Evolutionary conservation across 768 basidiomycete genomes (phyloP), one percentile per base, ranked within the genome.

Genomic region (Trametes cingulata): DNA sequence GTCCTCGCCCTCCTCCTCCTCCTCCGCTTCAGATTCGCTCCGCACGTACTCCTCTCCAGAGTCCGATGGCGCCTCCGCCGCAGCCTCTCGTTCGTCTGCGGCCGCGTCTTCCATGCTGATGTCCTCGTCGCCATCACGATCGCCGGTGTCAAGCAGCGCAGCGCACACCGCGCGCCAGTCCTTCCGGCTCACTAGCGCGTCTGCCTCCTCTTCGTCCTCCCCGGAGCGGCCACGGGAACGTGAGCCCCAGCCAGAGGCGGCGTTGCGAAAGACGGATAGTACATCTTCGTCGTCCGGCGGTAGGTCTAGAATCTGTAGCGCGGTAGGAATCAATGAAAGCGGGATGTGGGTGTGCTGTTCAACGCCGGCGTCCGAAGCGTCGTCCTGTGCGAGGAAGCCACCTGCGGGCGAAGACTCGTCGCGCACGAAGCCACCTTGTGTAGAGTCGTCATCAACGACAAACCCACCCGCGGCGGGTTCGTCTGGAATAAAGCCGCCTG

Each of bases 161-260:
- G 87, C 85, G 69, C 91, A 93, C 4, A 94, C 88, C 13, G 89
- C 80, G 37, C 88, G 82, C 88, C 89, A 94, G 68, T 93, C 91
- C 27, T 85, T 84, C 49, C 79, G 75, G 64, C 79, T 82, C 24
- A 94, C 81, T 43, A 74, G 70, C 27, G 72, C 71, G 14, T 70
- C 74, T n/a, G n/a, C n/a, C 33, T 65, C 68, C 6, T 59, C 55
- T 6, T 67, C 63, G 2, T 54, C 58, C 12, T 60, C 51, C 14
- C 22, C 61, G 52, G 29, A 61, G 49, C 19, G 60, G 66, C 17
- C 67, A 66, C 35, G 68, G 61, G 10, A 73, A 73, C 33, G 45
- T 14, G 20, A 39, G 27, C 48, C 25, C 91, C 91, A 92, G 17
- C 90, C 91, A 1, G 82, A 76, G 0, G 88, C 87, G 2, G 92